Conservation (phyloP, 345 rosid species). For the Eucalyptus polybractea region DNA sequence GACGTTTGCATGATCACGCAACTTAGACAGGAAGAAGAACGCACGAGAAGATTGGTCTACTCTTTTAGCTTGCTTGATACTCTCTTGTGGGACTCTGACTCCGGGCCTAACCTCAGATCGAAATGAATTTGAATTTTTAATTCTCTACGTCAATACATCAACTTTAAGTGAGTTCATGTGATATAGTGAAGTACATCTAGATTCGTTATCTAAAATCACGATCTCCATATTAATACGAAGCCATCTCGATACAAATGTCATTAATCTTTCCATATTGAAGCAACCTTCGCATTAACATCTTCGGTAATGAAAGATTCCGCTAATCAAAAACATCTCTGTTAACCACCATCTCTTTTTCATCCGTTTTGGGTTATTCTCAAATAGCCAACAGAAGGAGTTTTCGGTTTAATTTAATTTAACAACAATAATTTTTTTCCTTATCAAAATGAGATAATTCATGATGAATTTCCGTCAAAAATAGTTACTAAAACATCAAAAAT, state of each 20-base stretch:
- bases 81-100: neutral
- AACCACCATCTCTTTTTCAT: neutral
- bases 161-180: neutral
- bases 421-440: neutral
- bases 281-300: neutral
- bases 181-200: neutral
- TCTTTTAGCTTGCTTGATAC: neutral
- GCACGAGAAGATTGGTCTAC: neutral
- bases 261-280: neutral
- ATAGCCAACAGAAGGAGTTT: neutral
- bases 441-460: neutral
- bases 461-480: neutral
- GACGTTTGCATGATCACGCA: neutral
- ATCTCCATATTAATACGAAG: neutral
- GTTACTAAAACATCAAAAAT: neutral
- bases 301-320: neutral
- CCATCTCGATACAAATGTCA: neutral
- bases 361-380: neutral
- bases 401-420: neutral
- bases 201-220: neutral
- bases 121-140: neutral
- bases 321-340: neutral
- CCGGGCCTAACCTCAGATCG: neutral
- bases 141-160: neutral
- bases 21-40: neutral